Conservation (phyloP, 148 eudicot species). For the Agrostemma githago region DNA sequence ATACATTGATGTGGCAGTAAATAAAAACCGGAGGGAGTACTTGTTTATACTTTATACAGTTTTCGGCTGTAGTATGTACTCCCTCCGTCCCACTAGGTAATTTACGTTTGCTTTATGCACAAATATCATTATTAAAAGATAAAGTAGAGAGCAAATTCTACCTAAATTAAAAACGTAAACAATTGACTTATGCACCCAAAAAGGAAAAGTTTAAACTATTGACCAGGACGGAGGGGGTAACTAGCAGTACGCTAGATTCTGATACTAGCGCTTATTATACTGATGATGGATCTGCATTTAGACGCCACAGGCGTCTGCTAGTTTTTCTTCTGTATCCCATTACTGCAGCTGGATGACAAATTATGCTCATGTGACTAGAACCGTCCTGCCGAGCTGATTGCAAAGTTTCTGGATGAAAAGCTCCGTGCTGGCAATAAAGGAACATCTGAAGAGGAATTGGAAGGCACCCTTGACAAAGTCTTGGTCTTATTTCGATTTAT, state of each 20-base stretch:
- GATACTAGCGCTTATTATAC: background rate
- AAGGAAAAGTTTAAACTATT: no score
- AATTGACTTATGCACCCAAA: no score
- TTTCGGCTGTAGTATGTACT: background rate
- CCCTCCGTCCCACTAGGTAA: no score
- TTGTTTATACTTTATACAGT: background rate
- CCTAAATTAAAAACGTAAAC: no score
- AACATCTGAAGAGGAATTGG: constrained; percentile 95
- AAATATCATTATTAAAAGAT: no score
- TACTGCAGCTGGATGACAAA: constrained; percentile 9
- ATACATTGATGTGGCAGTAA: no score
- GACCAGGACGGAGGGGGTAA: no score
- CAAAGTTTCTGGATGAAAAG: constrained; percentile 91
- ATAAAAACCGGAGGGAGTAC: background rate
- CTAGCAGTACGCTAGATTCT: background rate
- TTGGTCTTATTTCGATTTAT: constrained; percentile 87
- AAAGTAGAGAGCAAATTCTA: no score
- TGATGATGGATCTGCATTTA: background rate
- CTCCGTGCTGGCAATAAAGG: constrained; percentile 99
- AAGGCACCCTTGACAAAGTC: constrained; percentile 94
- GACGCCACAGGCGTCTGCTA: background rate
- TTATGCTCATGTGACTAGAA: constrained; percentile 43
- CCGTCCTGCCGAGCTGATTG: constrained; percentile 96
- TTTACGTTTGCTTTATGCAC: no score
- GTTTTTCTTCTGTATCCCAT: constrained; percentile 1